Base-by-base conservation (phyloP, 176 grass and related monocot species). In the Dactylis glomerata region DNA sequence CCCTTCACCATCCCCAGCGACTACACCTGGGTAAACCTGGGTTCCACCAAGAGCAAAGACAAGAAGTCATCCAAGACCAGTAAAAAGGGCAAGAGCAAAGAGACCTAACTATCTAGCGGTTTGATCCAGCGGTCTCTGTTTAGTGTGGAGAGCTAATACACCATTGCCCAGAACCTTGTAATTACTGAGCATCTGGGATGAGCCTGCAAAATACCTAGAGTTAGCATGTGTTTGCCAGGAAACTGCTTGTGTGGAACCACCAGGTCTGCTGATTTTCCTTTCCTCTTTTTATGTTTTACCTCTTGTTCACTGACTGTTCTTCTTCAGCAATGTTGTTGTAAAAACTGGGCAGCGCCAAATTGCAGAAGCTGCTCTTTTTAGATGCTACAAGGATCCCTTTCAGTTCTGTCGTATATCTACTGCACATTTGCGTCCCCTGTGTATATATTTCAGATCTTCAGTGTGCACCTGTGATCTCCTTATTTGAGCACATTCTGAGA, bases 11-110 rank as follows among this genome's bases (percentile, higher is more conserved):
- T 99, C 61, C 91, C 91, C 5, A 92, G 83, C 19, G 87, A 94
- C 83, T 99, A 94, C 78, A 92, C 87, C 83, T 99, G 96, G 96
- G 86, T 95, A 23, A 90, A 47, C 78, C 77, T 85, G 16, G 89
- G 90, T 64, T 89, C 91, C 33, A 99, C 88, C 40, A 99, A 92
- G 77, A 87, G 51, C 64, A 86, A 92, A 19, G 88, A 88, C 66
- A 89, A 85, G 80, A 98, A 87, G 46, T 84, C 83, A 50, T 89
- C 85, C 69, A 93, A 95, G 79, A 79, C 87, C 8, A 10, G 42
- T 62, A 96, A 84, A 58, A 94, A 89, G 80, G 89, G 91, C 56
- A 90, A 98, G 61, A 71, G 68, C 69, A 94, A 87, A 86, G 86
- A 81, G 69, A 81, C 61, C 26, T 65, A 75, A 50, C 68, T 41